phyloP scores from a whole-genome alignment of 1,284 basidiomycete species.

The Puccinia coronata region DNA sequence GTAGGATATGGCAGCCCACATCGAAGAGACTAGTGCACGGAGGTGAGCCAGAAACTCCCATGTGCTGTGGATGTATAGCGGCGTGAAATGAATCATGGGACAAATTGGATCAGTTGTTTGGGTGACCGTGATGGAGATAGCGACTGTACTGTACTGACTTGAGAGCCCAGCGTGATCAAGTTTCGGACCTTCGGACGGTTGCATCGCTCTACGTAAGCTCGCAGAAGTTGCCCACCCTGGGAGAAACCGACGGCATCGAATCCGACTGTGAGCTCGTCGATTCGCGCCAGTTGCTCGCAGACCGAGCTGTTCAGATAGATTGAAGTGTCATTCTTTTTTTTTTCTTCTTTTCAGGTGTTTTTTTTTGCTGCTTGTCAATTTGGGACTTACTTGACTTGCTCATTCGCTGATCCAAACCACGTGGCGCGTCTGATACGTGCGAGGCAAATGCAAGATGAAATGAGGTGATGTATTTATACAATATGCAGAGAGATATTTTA shows the following conservation, averaged over 20 bases:
- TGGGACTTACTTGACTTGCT: constrained; percentile 53
- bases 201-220: constrained; percentile 58
- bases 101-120: too few species aligned
- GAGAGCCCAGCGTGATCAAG: constrained; percentile 58
- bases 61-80: constrained; percentile 50
- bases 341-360: too few species aligned
- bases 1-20: constrained; percentile 55
- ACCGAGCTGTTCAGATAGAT: constrained; percentile 44
- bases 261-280: constrained; percentile 55
- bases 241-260: constrained; percentile 59
- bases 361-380: background rate
- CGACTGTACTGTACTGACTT: too few species aligned
- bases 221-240: constrained; percentile 56
- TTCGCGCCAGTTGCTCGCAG: constrained; percentile 54
- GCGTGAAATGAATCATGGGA: background rate
- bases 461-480: background rate
- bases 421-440: constrained; percentile 53
- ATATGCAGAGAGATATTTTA: background rate
- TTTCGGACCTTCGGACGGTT: constrained; percentile 57
- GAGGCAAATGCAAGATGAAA: background rate
- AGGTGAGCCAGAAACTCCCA: constrained; percentile 54
- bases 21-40: constrained; percentile 54
- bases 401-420: constrained; percentile 57
- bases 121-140: too few species aligned
- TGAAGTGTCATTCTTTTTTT: background rate